Evolutionary conservation across 129 eudicot species (phyloP).

Genomic region (Dittrichia graveolens): DNA sequence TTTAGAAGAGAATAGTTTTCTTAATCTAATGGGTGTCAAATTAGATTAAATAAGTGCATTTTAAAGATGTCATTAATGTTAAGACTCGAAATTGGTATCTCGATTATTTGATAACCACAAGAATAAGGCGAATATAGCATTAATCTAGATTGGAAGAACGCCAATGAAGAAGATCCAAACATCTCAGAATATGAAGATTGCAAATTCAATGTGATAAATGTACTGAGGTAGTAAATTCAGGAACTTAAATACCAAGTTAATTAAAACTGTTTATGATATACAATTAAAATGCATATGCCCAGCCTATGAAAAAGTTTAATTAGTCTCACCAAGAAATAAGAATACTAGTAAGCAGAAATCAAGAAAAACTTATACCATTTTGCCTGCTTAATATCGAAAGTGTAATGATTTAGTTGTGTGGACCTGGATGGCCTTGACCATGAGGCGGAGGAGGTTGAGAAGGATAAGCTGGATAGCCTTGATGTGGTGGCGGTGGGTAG

Average conservation of each 20-base stretch:
- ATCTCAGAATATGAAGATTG: background rate
- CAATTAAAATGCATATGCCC: slow-evolving; percentile 14
- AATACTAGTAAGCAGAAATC: background rate
- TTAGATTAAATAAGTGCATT: too few species aligned
- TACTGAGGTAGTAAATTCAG: background rate
- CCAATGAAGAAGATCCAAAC: background rate
- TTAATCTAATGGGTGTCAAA: too few species aligned
- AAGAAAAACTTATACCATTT: slow-evolving; percentile 3
- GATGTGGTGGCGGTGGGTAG: slow-evolving; percentile 26
- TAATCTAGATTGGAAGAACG: background rate
- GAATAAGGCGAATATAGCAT: too few species aligned
- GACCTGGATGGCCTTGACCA: slow-evolving; percentile 36
- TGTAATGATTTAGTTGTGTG: slow-evolving; percentile 12
- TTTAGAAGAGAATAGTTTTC: too few species aligned
- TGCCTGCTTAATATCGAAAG: slow-evolving; percentile 2
- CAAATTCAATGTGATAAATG: background rate
- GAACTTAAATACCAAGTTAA: background rate
- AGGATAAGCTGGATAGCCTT: slow-evolving; percentile 32
- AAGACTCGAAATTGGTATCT: too few species aligned
- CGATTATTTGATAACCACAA: too few species aligned
- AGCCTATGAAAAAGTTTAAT: slow-evolving; percentile 6
- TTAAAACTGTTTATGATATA: slow-evolving; percentile 7
- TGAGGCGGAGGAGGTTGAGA: slow-evolving; percentile 27
- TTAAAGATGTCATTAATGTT: too few species aligned
- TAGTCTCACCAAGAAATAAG: slow-evolving; percentile 18